phyloP scores from a whole-genome alignment of 805 yeast species.

The Debaryomyces tyrocola region DNA sequence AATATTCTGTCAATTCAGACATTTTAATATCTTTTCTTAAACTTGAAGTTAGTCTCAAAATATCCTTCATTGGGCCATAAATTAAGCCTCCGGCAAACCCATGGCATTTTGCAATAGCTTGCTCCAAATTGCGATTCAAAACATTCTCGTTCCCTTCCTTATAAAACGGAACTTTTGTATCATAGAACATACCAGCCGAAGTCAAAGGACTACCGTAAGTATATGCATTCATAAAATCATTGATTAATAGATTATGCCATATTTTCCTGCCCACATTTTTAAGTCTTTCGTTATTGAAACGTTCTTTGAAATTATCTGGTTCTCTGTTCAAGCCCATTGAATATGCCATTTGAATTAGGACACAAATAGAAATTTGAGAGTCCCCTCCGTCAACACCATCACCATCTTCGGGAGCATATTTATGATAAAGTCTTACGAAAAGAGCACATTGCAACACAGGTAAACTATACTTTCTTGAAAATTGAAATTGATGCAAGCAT shows the following conservation, averaged over 20 bases:
- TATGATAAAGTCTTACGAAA: conserved; percentile 53
- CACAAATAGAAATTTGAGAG: conserved; percentile 21
- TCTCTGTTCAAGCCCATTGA: conserved; percentile 49
- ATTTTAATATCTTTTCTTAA: conserved; percentile 34
- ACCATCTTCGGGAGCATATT: conserved; percentile 55
- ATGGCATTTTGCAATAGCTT: conserved; percentile 29
- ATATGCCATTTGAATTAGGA: conserved; percentile 44
- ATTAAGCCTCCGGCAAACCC: conserved; percentile 24
- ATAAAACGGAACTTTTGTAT: conserved; percentile 47
- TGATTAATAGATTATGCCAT: conserved; percentile 23
- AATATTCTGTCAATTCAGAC: conserved; percentile 25
- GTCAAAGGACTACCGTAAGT: conserved; percentile 46
- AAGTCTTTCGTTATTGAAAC: conserved; percentile 6
- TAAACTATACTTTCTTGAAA: conserved; percentile 46
- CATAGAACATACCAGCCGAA: conserved; percentile 40
- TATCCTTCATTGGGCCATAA: conserved; percentile 25
- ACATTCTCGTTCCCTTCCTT: conserved; percentile 28
- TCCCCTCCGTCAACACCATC: conserved; percentile 40
- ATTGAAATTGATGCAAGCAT: conserved; percentile 49
- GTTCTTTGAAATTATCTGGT: conserved; percentile 11
- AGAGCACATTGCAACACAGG: conserved; percentile 60
- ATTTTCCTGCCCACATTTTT: conserved; percentile 27
- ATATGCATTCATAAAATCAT: conserved; percentile 43
- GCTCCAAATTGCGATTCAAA: conserved; percentile 37
- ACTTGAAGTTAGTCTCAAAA: conserved; percentile 36